Conservation (phyloP, 805 yeast species). For the Starmerella stigmatis region DNA sequence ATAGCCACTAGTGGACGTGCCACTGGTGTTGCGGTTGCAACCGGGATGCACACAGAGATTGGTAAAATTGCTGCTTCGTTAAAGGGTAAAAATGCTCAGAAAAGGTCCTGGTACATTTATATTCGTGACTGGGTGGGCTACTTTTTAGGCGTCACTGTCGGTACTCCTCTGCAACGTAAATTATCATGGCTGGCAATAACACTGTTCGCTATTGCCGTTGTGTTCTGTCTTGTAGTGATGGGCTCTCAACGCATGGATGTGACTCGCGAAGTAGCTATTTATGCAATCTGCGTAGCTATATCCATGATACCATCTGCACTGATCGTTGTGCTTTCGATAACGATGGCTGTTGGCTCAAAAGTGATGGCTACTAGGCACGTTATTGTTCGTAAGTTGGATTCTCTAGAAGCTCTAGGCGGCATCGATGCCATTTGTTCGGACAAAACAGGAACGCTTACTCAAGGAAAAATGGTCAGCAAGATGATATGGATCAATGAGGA, state of each 20-base stretch:
- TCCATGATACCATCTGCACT: slow-evolving; percentile 76
- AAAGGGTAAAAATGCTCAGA: slow-evolving; percentile 35
- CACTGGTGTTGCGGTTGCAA: slow-evolving; percentile 52
- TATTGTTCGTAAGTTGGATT: slow-evolving; percentile 64
- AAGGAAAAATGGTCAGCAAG: slow-evolving; percentile 67
- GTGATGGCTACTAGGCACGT: slow-evolving; percentile 60
- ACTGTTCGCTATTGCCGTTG: slow-evolving; percentile 65
- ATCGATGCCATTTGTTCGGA: slow-evolving; percentile 73
- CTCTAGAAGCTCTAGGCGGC: slow-evolving; percentile 69
- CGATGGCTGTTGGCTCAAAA: slow-evolving; percentile 75
- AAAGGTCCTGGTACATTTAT: slow-evolving; percentile 38
- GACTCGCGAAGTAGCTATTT: slow-evolving; percentile 71
- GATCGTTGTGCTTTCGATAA: slow-evolving; percentile 71
- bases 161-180: slow-evolving; percentile 72
- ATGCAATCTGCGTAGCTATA: slow-evolving; percentile 76
- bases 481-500: slow-evolving; percentile 56
- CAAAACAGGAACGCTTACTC: slow-evolving; percentile 73
- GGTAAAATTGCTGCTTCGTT: slow-evolving; percentile 61
- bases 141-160: slow-evolving; percentile 62
- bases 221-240: slow-evolving; percentile 79
- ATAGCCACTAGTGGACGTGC: slow-evolving; percentile 68
- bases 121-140: slow-evolving; percentile 49
- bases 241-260: slow-evolving; percentile 68
- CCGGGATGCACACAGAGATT: slow-evolving; percentile 65
- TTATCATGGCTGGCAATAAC: slow-evolving; percentile 66